Conservation (phyloP, 140 eudicot genomes). For the Ambrosia hybrid region DNA sequence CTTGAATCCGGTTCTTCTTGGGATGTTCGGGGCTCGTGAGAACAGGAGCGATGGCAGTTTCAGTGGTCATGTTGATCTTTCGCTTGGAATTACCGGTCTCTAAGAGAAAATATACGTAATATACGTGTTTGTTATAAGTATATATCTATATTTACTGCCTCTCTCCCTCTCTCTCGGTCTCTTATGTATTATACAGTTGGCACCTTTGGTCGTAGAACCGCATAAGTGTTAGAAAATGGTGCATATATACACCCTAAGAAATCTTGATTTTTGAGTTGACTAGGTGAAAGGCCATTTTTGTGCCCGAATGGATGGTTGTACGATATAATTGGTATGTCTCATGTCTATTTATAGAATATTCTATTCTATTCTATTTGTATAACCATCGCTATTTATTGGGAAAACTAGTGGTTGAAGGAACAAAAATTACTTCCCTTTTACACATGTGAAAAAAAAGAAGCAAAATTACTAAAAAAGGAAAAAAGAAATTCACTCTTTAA, state of each 20-base stretch:
- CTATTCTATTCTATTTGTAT: neutral
- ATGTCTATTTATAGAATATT: neutral
- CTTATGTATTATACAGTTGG: conserved; percentile 10
- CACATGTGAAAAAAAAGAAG: no score
- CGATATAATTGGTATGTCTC: conserved; percentile 20
- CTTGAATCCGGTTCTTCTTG: conserved; percentile 76
- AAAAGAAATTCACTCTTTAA: no score
- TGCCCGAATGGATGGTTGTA: conserved; percentile 21
- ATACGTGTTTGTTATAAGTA: conserved; percentile 31
- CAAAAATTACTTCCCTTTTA: no score
- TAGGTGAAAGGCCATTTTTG: conserved; percentile 28
- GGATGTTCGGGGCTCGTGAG: conserved; percentile 40
- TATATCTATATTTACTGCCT: conserved; percentile 36
- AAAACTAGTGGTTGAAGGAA: neutral
- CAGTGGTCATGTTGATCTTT: conserved; percentile 39
- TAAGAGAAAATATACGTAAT: conserved; percentile 24
- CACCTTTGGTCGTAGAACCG: conserved; percentile 35
- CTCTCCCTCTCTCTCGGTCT: conserved; percentile 12
- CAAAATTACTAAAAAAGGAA: no score
- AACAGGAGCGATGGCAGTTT: conserved; percentile 36
- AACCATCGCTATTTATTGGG: neutral
- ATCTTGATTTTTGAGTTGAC: conserved; percentile 20
- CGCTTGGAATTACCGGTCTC: conserved; percentile 26
- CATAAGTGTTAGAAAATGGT: conserved; percentile 22
- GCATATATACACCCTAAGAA: conserved; percentile 17